These are phyloP conservation scores for Pichia scutulata DNA, from an alignment of 805 yeast genomes.

Conservation along the genomic window DNA sequence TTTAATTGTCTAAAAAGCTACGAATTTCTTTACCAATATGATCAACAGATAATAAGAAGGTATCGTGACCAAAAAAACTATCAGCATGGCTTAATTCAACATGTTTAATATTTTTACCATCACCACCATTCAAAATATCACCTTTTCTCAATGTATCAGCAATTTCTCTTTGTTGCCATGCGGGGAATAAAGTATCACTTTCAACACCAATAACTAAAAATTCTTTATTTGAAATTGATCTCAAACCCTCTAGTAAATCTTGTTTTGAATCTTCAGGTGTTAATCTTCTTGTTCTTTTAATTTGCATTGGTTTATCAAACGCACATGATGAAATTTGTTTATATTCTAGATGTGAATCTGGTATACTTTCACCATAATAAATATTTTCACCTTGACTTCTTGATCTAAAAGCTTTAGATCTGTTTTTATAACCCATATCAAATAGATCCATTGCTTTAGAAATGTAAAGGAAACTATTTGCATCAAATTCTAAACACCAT, in stretches of 20 bases:
- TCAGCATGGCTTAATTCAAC: slow-evolving; percentile 70
- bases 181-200: slow-evolving; percentile 85
- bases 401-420: slow-evolving; percentile 35
- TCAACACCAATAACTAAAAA: slow-evolving; percentile 85
- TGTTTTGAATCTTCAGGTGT: slow-evolving; percentile 47
- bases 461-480: slow-evolving; percentile 79
- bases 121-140: slow-evolving; percentile 28
- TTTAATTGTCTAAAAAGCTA: slow-evolving; percentile 40
- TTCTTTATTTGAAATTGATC: slow-evolving; percentile 52
- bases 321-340: slow-evolving; percentile 29
- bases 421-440: slow-evolving; percentile 55
- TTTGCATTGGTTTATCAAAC: slow-evolving; percentile 43
- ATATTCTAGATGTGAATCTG: slow-evolving; percentile 22
- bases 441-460: slow-evolving; percentile 94
- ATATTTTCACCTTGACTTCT: slow-evolving; percentile 32
- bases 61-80: slow-evolving; percentile 86
- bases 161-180: slow-evolving; percentile 88
- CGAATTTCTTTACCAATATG: slow-evolving; percentile 75
- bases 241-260: slow-evolving; percentile 64
- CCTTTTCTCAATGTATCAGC: slow-evolving; percentile 46
- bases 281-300: slow-evolving; percentile 39
- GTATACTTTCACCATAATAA: slow-evolving; percentile 22
- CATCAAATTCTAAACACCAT: slow-evolving; percentile 84
- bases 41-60: slow-evolving; percentile 71
- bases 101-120: slow-evolving; percentile 41